Evolutionary conservation across 2,329 filamentous ascomycete species (phyloP).

Genomic region (Monosporascus sp.): DNA sequence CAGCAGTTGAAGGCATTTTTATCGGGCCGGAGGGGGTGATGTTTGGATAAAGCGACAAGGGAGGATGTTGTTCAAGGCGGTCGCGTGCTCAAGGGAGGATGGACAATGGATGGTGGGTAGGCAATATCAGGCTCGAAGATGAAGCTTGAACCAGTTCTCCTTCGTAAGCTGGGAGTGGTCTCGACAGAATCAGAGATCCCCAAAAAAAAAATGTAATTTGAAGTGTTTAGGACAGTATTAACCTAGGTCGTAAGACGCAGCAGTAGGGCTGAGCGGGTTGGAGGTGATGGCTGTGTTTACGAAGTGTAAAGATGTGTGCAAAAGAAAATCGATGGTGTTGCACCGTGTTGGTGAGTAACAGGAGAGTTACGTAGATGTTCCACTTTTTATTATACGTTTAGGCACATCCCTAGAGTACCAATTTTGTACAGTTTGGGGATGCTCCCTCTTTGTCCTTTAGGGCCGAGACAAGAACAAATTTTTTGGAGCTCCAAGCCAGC

Average conservation of each 20-base stretch:
- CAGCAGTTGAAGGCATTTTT: conserved; percentile 58
- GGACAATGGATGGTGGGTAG: conserved; percentile 3
- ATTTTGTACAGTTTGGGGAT: too few relatives aligned
- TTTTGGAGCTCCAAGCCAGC: too few relatives aligned
- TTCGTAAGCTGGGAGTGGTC: background rate
- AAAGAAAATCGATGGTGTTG: background rate
- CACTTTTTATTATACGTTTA: too few relatives aligned
- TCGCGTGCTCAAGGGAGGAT: conserved; percentile 3
- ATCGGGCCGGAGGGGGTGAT: conserved; percentile 2
- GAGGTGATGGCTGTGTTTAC: background rate
- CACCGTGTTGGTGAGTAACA: too few relatives aligned
- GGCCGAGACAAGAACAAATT: too few relatives aligned
- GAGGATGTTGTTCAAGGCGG: conserved; percentile 2
- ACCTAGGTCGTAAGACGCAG: background rate
- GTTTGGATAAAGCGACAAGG: background rate
- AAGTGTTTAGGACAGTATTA: background rate
- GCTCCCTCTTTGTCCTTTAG: too few relatives aligned
- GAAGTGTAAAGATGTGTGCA: background rate
- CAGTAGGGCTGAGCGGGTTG: background rate
- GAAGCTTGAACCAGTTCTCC: background rate
- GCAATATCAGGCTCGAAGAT: background rate
- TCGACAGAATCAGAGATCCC: background rate
- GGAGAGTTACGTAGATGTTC: too few relatives aligned
- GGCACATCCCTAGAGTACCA: too few relatives aligned
- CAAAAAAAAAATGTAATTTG: background rate